phyloP scores from a whole-genome alignment of 2,329 filamentous ascomycete species.

The Nothophaeocryptopus gaeumannii region DNA sequence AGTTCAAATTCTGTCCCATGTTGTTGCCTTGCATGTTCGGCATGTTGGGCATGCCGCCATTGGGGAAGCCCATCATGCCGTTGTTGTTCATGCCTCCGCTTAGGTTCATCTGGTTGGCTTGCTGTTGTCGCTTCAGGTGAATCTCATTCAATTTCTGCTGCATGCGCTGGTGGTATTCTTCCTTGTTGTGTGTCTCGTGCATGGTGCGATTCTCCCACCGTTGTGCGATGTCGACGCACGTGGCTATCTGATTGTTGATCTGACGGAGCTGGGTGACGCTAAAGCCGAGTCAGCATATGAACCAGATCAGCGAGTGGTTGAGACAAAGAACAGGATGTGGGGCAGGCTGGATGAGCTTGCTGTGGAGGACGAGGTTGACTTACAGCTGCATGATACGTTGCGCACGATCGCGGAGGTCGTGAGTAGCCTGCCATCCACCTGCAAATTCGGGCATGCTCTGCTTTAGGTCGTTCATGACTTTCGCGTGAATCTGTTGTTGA shows the following conservation, averaged over 20 bases:
- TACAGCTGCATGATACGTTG: slow-evolving; percentile 34
- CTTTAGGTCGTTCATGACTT: slow-evolving; percentile 28
- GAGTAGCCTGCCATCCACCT: slow-evolving; percentile 34
- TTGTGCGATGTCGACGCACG: slow-evolving; percentile 28
- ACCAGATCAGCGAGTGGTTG: no score
- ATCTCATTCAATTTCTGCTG: slow-evolving; percentile 30
- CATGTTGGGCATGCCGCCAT: slow-evolving; percentile 32
- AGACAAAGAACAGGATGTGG: neutral
- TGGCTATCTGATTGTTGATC: slow-evolving; percentile 21
- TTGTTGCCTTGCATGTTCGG: slow-evolving; percentile 15
- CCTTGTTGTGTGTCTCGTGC: slow-evolving; percentile 24
- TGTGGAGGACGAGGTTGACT: slow-evolving; percentile 13
- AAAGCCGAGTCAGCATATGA: slow-evolving; percentile 4
- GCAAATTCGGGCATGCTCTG: slow-evolving; percentile 19
- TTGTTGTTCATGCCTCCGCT: slow-evolving; percentile 15
- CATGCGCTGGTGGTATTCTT: slow-evolving; percentile 29
- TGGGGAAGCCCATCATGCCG: slow-evolving; percentile 25
- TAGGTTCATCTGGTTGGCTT: slow-evolving; percentile 12
- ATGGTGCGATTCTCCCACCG: slow-evolving; percentile 29
- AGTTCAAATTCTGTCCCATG: slow-evolving; percentile 23
- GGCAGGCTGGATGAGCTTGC: no score
- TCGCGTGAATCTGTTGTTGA: slow-evolving; percentile 27
- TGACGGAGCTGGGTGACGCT: slow-evolving; percentile 25
- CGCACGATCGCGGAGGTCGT: slow-evolving; percentile 31
- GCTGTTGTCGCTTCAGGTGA: slow-evolving; percentile 21